Evolutionary conservation across 768 basidiomycete genomes (phyloP).

Genomic region (Tylopilus rubrobrunneus): DNA sequence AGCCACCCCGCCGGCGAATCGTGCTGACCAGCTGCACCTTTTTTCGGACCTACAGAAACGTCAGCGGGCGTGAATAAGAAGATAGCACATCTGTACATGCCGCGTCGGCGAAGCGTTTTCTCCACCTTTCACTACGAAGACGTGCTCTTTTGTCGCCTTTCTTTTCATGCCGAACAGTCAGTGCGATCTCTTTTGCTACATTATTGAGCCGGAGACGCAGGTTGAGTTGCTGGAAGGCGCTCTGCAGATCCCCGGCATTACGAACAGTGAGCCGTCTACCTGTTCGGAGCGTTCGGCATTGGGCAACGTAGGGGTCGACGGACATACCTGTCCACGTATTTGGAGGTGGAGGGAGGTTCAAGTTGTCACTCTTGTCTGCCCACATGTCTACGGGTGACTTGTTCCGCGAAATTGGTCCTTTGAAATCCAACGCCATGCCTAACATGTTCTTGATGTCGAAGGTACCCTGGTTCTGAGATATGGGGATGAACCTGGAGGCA

Average conservation of each 20-base stretch:
- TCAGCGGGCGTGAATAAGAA: slow-evolving; percentile 12
- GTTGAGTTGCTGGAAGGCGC: slow-evolving; percentile 49
- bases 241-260: slow-evolving; percentile 37
- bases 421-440: slow-evolving; percentile 12
- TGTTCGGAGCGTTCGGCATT: slow-evolving; percentile 26
- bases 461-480: background rate
- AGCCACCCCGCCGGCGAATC: slow-evolving; percentile 75
- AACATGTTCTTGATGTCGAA: slow-evolving; percentile 16
- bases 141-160: slow-evolving; percentile 76
- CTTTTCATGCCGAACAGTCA: slow-evolving; percentile 71
- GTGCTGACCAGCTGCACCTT: slow-evolving; percentile 77
- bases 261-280: slow-evolving; percentile 58
- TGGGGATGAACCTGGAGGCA: slow-evolving; percentile 5
- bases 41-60: slow-evolving; percentile 63
- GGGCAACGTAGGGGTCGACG: background rate
- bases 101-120: slow-evolving; percentile 75
- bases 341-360: slow-evolving; percentile 34
- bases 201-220: slow-evolving; percentile 51
- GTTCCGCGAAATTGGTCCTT: slow-evolving; percentile 9
- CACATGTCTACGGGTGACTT: slow-evolving; percentile 37
- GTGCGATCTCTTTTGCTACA: slow-evolving; percentile 47
- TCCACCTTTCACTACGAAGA: slow-evolving; percentile 73
- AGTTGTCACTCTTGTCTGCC: slow-evolving; percentile 20
- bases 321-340: slow-evolving; percentile 52
- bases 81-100: slow-evolving; percentile 36